phyloP scores from a whole-genome alignment of 352 stramenopile species.

The Phytopythium boreale region DNA sequence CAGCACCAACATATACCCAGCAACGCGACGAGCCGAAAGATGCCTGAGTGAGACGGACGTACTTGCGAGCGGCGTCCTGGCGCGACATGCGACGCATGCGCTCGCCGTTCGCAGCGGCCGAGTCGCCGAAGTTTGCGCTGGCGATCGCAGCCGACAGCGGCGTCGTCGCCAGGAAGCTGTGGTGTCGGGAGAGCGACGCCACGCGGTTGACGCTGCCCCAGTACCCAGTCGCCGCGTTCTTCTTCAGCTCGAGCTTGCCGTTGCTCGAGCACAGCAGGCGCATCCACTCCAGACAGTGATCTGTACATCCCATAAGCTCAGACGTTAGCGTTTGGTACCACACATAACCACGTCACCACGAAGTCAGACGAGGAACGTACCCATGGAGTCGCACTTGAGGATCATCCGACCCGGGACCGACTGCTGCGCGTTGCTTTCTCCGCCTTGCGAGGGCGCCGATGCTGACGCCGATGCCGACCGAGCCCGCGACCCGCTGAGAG shows the following conservation, averaged over 20 bases:
- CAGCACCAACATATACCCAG: slow-evolving; percentile 1
- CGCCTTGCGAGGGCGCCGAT: slow-evolving; percentile 5
- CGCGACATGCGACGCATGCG: slow-evolving; percentile 62
- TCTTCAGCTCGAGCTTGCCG: slow-evolving; percentile 86
- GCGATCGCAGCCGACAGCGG: slow-evolving; percentile 40
- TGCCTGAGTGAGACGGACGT: slow-evolving; percentile 13
- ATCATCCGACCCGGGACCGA: slow-evolving; percentile 52
- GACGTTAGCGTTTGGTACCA: background rate
- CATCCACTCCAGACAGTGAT: slow-evolving; percentile 89
- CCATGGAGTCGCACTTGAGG: slow-evolving; percentile 78
- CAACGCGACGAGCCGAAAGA: background rate
- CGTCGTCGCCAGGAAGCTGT: slow-evolving; percentile 75
- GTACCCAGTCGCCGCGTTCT: slow-evolving; percentile 79
- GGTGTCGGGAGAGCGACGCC: slow-evolving; percentile 77
- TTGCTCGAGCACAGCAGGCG: slow-evolving; percentile 80
- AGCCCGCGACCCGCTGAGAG: slow-evolving; percentile 19
- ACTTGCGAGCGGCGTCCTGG: slow-evolving; percentile 76
- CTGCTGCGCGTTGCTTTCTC: slow-evolving; percentile 13
- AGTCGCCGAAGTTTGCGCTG: slow-evolving; percentile 22
- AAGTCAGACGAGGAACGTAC: slow-evolving; percentile 25
- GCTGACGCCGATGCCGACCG: background rate
- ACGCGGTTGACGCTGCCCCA: slow-evolving; percentile 88
- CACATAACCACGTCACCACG: background rate
- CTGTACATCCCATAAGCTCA: slow-evolving; percentile 16
- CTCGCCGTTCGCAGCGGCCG: slow-evolving; percentile 23